These are phyloP conservation scores for Penicillium sp. DNA, from an alignment of 2,329 filamentous ascomycete genomes.

Conservation along the genomic window DNA sequence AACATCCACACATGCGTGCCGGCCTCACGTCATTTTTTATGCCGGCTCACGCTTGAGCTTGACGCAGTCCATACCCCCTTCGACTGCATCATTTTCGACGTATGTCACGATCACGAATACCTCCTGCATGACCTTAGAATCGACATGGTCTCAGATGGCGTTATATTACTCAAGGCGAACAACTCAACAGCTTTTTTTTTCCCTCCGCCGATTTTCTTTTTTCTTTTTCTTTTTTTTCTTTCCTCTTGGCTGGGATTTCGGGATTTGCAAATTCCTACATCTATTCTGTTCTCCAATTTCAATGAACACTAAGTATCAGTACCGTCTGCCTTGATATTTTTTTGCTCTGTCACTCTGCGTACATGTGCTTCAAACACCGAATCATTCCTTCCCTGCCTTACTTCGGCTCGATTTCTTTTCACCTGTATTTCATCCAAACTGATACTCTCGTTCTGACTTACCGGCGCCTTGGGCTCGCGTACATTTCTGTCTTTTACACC, in stretches of 20 bases:
- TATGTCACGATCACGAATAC: conserved; percentile 49
- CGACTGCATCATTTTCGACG: conserved; percentile 34
- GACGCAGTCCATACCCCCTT: conserved; percentile 22
- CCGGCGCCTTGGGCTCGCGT: conserved; percentile 3
- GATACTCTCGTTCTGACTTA: conserved; percentile 4
- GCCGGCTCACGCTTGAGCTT: conserved; percentile 13
- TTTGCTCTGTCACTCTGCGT: conserved; percentile 5
- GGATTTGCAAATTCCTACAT: conserved; percentile 11
- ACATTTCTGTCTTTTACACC: conserved; percentile 16
- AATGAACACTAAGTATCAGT: conserved; percentile 9
- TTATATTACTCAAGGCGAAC: conserved; percentile 37
- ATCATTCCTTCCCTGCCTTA: neutral
- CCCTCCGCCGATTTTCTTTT: conserved; percentile 12
- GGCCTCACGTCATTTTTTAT: conserved; percentile 15
- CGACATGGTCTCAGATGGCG: conserved; percentile 39
- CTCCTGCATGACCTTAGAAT: conserved; percentile 44
- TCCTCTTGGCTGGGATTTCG: conserved; percentile 5
- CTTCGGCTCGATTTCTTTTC: neutral
- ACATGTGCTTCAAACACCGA: neutral
- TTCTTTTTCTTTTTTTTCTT: conserved; percentile 11
- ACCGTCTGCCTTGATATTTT: neutral
- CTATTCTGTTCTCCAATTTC: conserved; percentile 10
- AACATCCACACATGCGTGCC: conserved; percentile 11
- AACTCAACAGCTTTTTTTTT: conserved; percentile 17
- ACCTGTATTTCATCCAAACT: conserved; percentile 10